These are phyloP conservation scores for Beauveria bassiana DNA, from an alignment of 2,329 filamentous ascomycete species.

Conservation along the genomic window DNA sequence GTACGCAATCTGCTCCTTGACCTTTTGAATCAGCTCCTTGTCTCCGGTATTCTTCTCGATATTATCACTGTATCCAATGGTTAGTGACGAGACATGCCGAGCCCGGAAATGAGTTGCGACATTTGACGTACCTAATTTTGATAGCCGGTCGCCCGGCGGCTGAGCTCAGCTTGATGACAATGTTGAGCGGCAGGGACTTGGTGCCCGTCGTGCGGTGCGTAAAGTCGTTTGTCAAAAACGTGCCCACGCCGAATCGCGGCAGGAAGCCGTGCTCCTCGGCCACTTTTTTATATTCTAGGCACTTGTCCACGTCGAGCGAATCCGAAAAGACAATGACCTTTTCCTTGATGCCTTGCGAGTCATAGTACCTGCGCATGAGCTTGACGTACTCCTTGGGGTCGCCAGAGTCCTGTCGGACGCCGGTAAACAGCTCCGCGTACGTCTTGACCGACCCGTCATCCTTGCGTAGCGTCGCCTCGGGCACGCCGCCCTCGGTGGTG, in stretches of 20 bases:
- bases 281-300: conserved; percentile 79
- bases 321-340: conserved; percentile 96
- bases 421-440: conserved; percentile 76
- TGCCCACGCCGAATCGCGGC: conserved; percentile 88
- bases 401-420: conserved; percentile 84
- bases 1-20: conserved; percentile 83
- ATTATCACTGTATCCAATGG: conserved; percentile 52
- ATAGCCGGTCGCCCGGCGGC: conserved; percentile 74
- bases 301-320: conserved; percentile 83
- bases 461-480: conserved; percentile 34
- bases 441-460: conserved; percentile 42
- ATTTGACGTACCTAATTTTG: conserved; percentile 60
- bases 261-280: conserved; percentile 75
- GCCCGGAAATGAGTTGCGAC: background rate
- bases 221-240: conserved; percentile 94
- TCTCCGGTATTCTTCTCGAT: conserved; percentile 92
- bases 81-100: background rate
- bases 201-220: conserved; percentile 59
- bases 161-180: conserved; percentile 93
- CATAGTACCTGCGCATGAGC: conserved; percentile 74
- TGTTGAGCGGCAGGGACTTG: conserved; percentile 89
- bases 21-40: conserved; percentile 64
- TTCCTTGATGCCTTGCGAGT: conserved; percentile 63
- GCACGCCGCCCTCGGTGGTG: conserved; percentile 34
- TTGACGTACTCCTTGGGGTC: conserved; percentile 75